A percentile compares a stretch with the other conserved stretches of the same genome.
These are phyloP conservation scores for Scedosporium boydii DNA, from an alignment of 2,329 filamentous ascomycete species.

Conservation along the genomic window DNA sequence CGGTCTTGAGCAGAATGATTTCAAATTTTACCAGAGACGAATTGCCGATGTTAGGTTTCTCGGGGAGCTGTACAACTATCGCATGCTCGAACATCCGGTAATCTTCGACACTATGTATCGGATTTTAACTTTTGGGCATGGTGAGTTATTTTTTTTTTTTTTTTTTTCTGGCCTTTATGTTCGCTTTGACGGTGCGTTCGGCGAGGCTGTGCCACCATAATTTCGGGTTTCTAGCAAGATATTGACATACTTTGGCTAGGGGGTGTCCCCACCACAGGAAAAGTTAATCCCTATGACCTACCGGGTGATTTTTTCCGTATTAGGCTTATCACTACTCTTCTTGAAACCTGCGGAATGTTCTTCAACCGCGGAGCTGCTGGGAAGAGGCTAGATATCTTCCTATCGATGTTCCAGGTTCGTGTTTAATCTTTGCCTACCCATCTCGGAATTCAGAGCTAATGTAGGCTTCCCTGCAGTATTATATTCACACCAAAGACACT, in stretches of 20 bases:
- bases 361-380: conserved; percentile 89
- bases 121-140: conserved; percentile 86
- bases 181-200: too few relatives aligned
- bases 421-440: conserved; percentile 10
- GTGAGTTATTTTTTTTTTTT: conserved; percentile 25
- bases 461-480: conserved; percentile 51
- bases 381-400: conserved; percentile 96
- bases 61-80: conserved; percentile 94
- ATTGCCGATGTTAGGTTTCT: conserved; percentile 95
- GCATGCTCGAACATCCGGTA: conserved; percentile 89
- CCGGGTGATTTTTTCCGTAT: conserved; percentile 96
- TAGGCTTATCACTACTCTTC: conserved; percentile 74
- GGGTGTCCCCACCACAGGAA: conserved; percentile 72
- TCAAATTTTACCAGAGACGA: conserved; percentile 91
- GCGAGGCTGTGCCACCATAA: neutral
- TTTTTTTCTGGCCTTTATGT: neutral
- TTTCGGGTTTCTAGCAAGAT: neutral
- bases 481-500: conserved; percentile 80
- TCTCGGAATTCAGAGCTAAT: neutral
- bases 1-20: conserved; percentile 91
- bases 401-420: conserved; percentile 78
- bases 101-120: conserved; percentile 95
- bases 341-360: conserved; percentile 94
- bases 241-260: conserved; percentile 28
- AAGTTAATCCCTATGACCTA: conserved; percentile 68